A percentile compares a stretch with the other conserved stretches of the same genome.
Evolutionary conservation across 352 stramenopile genomes (phyloP).

Genomic region (Saprolegnia parasitica): DNA sequence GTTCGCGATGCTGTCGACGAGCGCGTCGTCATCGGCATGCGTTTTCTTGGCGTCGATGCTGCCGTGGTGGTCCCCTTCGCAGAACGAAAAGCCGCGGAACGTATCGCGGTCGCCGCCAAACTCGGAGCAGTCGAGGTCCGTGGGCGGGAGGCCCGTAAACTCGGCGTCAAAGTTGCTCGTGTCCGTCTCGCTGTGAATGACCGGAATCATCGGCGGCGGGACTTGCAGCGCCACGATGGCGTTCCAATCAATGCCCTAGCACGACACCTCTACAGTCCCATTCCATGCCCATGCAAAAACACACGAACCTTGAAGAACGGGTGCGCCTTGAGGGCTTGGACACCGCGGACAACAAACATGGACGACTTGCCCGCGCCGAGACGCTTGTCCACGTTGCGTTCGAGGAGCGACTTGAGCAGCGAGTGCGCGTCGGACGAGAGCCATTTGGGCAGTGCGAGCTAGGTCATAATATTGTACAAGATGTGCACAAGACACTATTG

Average conservation of each 20-base stretch:
- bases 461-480: neutral
- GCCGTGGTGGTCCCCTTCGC: constrained; percentile 35
- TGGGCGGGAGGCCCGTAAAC: constrained; percentile 71
- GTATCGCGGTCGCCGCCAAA: constrained; percentile 50
- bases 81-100: constrained; percentile 77
- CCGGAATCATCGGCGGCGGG: constrained; percentile 84
- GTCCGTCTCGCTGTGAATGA: constrained; percentile 85
- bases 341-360: constrained; percentile 97
- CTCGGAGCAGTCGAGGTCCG: constrained; percentile 57
- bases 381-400: constrained; percentile 93
- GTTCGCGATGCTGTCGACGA: constrained; percentile 18
- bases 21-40: neutral
- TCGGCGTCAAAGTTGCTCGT: constrained; percentile 93
- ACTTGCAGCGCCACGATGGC: constrained; percentile 88
- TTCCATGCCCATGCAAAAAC: too few species aligned
- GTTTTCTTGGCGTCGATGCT: neutral
- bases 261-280: too few species aligned
- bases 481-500: too few species aligned
- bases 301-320: constrained; percentile 87
- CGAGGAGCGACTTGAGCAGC: constrained; percentile 93
- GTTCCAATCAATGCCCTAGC: constrained; percentile 89
- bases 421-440: constrained; percentile 87
- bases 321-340: constrained; percentile 92
- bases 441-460: constrained; percentile 75
- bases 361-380: constrained; percentile 91